These are phyloP conservation scores for Amaranthus cruentus DNA, from an alignment of 148 eudicot species.

Conservation along the genomic window DNA sequence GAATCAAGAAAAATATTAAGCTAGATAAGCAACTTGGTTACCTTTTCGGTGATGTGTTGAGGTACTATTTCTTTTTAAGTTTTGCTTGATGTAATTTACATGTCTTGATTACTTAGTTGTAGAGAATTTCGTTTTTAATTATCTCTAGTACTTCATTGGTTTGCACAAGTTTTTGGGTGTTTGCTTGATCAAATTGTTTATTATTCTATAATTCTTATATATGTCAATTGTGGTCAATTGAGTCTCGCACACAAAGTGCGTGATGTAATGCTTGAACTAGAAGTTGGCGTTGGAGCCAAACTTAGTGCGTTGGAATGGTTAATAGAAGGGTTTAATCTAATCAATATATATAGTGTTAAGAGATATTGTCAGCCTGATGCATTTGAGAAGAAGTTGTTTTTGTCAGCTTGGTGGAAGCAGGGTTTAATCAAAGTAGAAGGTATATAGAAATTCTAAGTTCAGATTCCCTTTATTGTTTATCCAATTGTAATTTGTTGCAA, in stretches of 20 bases:
- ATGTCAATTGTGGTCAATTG: conserved; percentile 69
- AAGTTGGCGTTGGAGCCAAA: conserved; percentile 50
- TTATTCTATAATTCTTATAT: conserved; percentile 68
- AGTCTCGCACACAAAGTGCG: conserved; percentile 48
- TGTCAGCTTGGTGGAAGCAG: conserved; percentile 12
- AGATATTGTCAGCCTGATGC: conserved; percentile 50
- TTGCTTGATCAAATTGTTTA: conserved; percentile 46
- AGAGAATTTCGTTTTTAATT: no score
- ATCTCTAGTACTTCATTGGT: conserved; percentile 65
- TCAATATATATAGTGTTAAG: conserved; percentile 35
- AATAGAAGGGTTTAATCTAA: conserved; percentile 64
- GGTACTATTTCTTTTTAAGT: no score
- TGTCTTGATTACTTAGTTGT: no score
- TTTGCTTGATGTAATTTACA: no score
- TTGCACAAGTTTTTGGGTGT: conserved; percentile 43
- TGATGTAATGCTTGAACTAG: conserved; percentile 42
- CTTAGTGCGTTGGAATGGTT: conserved; percentile 67
- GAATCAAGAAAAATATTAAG: no score
- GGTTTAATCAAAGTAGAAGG: no score
- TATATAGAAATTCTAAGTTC: not conserved
- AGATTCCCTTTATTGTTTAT: not conserved
- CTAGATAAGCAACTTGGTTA: no score
- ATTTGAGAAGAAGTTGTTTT: conserved; percentile 23
- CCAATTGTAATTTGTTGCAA: not conserved
- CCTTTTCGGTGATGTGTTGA: no score